Evolutionary conservation across 192 early-diverging fungal species (phyloP), one percentile per base, ranked within the genome.

Genomic region (Umbelopsis ramanniana): DNA sequence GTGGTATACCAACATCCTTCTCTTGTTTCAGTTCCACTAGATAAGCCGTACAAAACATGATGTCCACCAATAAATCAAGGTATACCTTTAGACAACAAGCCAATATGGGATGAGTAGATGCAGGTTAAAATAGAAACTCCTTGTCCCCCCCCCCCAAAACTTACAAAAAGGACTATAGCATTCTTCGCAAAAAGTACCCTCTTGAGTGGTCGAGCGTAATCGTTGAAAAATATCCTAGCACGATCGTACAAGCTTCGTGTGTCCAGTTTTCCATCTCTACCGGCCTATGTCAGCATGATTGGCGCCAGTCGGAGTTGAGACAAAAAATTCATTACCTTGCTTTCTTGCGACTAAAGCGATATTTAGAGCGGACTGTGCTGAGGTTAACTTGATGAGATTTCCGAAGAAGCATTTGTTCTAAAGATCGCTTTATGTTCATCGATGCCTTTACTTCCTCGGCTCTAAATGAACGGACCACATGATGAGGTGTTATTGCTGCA

Each of bases 31-130:
- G 77, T 29, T 91, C 88, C 26, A 88, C 76, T n/a, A 91, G 71
- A 73, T 91, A 91, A 35, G 85, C 71, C 9, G 82, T 67, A 69
- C 87, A 89, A 53, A 89, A 86, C 22, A 87, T 57, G 0, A 84
- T 23, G 60, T 91, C 90, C 3, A 85, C 82, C 3, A 81, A 40
- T 52, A 91, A 63, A 71, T 91, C 88, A 33, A 84, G 47, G 55
- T 87, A 81, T 33, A 87, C 80, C 83, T 85, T 43, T 43, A 12
- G 11, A 43, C 8, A 43, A n/a, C n/a, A n/a, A n/a, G n/a, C n/a
- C n/a, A n/a, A 29, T 29, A 29, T 29, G 29, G 29, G 29, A 29
- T 29, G 29, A 29, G 29, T 29, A 29, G 29, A 29, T 29, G 29
- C 29, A 29, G 69, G n/a, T 22, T 37, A 70, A 15, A 38, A 50